Evolutionary conservation across 192 early-diverging fungal species (phyloP).

Genomic region (Rhizophlyctis rosea): DNA sequence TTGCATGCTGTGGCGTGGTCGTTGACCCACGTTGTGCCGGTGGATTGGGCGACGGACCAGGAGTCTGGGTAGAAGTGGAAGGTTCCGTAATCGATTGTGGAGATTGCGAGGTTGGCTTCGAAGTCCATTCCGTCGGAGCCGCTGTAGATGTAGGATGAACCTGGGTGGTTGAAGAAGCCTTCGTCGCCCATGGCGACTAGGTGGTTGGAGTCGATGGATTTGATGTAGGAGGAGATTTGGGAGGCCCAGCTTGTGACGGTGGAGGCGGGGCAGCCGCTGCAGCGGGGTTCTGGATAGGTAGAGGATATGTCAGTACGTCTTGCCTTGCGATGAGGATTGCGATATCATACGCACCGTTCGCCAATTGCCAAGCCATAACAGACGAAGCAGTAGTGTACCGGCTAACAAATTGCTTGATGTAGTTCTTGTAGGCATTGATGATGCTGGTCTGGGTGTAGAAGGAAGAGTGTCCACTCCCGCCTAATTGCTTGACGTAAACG

Average conservation of each 20-base stretch:
- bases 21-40: too few species aligned
- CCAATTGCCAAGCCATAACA: constrained; percentile 33
- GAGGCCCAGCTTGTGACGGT: constrained; percentile 32
- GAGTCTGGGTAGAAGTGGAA: constrained; percentile 38
- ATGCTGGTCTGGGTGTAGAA: constrained; percentile 34
- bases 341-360: constrained; percentile 36
- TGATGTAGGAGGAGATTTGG: constrained; percentile 33
- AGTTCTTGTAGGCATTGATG: constrained; percentile 29
- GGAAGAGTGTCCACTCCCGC: constrained; percentile 27
- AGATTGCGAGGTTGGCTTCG: constrained; percentile 19
- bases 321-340: too few species aligned
- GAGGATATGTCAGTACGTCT: too few species aligned
- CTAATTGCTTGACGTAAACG: constrained; percentile 29
- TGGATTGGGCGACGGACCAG: too few species aligned
- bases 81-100: constrained; percentile 29
- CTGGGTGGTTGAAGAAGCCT: constrained; percentile 30
- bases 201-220: constrained; percentile 39
- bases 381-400: constrained; percentile 35
- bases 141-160: constrained; percentile 21
- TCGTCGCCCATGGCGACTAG: constrained; percentile 40
- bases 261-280: constrained; percentile 19
- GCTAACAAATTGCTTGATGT: constrained; percentile 34
- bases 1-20: too few species aligned
- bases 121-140: constrained; percentile 32
- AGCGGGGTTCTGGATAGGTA: too few species aligned